A percentile compares a stretch with the other conserved stretches of the same genome.
phyloP scores from a whole-genome alignment of 768 basidiomycete genomes.

The Agaricus bisporus region DNA sequence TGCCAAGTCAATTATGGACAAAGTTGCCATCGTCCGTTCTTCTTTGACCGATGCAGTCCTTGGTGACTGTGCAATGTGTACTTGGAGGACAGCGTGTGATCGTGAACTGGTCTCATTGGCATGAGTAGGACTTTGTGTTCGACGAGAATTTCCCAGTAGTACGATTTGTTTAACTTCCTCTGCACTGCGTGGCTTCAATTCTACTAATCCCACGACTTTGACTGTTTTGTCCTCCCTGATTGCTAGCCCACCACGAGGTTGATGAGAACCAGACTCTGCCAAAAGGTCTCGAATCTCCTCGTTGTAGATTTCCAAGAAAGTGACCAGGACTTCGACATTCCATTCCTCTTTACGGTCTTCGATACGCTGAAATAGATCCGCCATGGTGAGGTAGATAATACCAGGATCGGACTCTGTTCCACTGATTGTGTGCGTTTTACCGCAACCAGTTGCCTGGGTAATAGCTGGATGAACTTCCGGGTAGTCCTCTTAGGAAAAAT shows the following conservation, averaged over 20 bases:
- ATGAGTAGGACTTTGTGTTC: slow-evolving; percentile 92
- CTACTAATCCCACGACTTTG: slow-evolving; percentile 80
- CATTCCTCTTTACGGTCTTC: slow-evolving; percentile 82
- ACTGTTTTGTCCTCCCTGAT: slow-evolving; percentile 95
- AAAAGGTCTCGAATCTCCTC: slow-evolving; percentile 97
- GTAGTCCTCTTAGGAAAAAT: slow-evolving; percentile 7
- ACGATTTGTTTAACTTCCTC: slow-evolving; percentile 96
- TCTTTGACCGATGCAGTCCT: slow-evolving; percentile 82
- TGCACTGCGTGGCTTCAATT: slow-evolving; percentile 74
- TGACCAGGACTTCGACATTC: slow-evolving; percentile 84
- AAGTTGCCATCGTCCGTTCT: slow-evolving; percentile 77
- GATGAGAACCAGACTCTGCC: slow-evolving; percentile 55
- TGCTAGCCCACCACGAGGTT: slow-evolving; percentile 78
- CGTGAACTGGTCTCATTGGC: slow-evolving; percentile 96
- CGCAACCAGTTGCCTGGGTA: slow-evolving; percentile 96
- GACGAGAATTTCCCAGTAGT: slow-evolving; percentile 76
- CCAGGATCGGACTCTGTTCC: slow-evolving; percentile 85
- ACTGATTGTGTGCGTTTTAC: slow-evolving; percentile 98
- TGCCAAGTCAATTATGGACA: slow-evolving; percentile 97
- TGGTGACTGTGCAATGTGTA: slow-evolving; percentile 85
- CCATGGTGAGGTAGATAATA: slow-evolving; percentile 95
- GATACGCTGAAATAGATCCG: slow-evolving; percentile 91
- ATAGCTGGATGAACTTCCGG: not conserved
- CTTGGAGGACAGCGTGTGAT: slow-evolving; percentile 95
- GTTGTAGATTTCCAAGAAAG: slow-evolving; percentile 98